A percentile compares a stretch with the other conserved stretches of the same genome.
Evolutionary conservation across 2,329 filamentous ascomycete species (phyloP).

Genomic region (Hypoxylon sp.): DNA sequence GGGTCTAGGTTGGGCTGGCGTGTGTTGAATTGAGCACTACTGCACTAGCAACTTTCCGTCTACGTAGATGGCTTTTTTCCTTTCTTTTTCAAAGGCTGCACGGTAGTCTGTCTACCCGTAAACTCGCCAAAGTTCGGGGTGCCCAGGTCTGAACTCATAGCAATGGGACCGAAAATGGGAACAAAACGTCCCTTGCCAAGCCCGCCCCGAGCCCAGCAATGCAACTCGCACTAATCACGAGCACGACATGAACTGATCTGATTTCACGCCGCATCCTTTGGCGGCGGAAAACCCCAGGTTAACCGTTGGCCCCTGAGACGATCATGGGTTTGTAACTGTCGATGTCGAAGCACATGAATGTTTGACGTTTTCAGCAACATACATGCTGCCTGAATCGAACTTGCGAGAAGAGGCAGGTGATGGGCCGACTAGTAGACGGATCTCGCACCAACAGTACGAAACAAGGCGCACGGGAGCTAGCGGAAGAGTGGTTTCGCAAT

Average conservation of each 20-base stretch:
- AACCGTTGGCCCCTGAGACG: constrained; percentile 5
- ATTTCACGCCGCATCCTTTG: constrained; percentile 7
- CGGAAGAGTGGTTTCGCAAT: constrained; percentile 26
- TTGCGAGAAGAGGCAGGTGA: neutral
- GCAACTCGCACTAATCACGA: constrained; percentile 38
- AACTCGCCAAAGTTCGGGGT: constrained; percentile 18
- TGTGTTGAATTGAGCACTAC: constrained; percentile 2
- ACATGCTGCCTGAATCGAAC: neutral
- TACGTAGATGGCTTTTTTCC: constrained; percentile 2
- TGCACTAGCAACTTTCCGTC: constrained; percentile 3
- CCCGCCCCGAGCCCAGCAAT: constrained; percentile 30
- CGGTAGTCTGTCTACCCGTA: neutral
- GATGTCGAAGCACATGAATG: constrained; percentile 14
- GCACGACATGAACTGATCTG: constrained; percentile 46
- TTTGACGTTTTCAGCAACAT: neutral
- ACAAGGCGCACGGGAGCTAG: constrained; percentile 19
- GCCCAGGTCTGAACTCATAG: constrained; percentile 16
- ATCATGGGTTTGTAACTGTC: constrained; percentile 22
- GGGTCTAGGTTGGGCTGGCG: constrained; percentile 9
- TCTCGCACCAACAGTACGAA: constrained; percentile 17
- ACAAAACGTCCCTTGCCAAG: constrained; percentile 35
- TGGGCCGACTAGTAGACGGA: constrained; percentile 9
- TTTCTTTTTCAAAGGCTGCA: neutral
- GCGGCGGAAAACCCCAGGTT: constrained; percentile 17
- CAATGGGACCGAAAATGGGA: constrained; percentile 15